Evolutionary conservation across 345 rosid species (phyloP), one percentile per base, ranked within the genome.

Genomic region (Toxicodendron radicans): DNA sequence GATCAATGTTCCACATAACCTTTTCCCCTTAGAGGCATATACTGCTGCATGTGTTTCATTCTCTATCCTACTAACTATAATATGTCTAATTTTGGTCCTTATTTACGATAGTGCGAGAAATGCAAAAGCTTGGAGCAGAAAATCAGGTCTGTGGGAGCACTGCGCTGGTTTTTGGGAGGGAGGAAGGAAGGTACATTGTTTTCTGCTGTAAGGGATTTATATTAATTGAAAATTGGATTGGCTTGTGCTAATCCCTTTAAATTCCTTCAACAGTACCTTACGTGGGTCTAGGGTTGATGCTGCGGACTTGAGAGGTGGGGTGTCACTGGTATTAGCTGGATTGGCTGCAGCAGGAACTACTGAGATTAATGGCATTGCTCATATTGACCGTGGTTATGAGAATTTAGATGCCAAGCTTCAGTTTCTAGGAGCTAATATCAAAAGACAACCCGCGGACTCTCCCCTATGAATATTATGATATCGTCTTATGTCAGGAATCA

Each of bases 321-420:
- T 35, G 27, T 45, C 84, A 3, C 52, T 77, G 64, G 66, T 81
- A 21, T 66, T 81, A 66, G 79, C 81, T 4, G 83, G 64, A 68
- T 52, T 80, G 43, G 78, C 77, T 63, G 83, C 80, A 30, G 71
- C 73, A 68, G 83, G 83, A 68, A 80, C 75, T 53, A 76, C 79
- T 8, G 67, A 74, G 67, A 66, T 77, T 61, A 21, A 24, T 56
- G 74, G 52, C 45, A 61, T 75, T 51, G 30, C 76, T 58, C 84
- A 77, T 65, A 66, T 81, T 27, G 79, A 74, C n/a, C 48, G 79
- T 3, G 79, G 81, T 35, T 77, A 74, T 49, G 79, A 77, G 63
- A 81, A 70, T 61, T 49, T 81, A 27, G 84, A 70, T 23, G 9
- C 27, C 58, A 81, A 74, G 56, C 84, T 81, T 74, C 65, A 17